Base-by-base conservation (phyloP, 345 rosid genomes). In the Populus deltoides region DNA sequence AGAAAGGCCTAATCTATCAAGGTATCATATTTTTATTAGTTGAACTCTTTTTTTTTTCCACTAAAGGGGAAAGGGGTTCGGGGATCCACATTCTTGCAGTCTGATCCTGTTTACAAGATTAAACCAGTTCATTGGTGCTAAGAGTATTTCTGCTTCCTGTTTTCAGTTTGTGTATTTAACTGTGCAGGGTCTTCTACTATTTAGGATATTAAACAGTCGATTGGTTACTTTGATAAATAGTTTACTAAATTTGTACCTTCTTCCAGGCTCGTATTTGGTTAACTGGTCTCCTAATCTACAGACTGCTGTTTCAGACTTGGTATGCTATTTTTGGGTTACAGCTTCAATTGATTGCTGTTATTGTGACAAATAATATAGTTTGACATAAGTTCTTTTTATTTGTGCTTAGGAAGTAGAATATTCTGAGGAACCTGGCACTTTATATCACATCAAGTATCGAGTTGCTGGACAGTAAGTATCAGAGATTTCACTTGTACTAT, bases 221-320 rank as follows among this genome's bases (percentile, higher is more conserved):
- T 31, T 70, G 53, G 29, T 39, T 61, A 29, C 43, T 5, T 68
- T 53, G 67, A 72, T 79, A 76, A 66, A 57, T 82, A 51, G 22
- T 70, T 77, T 45, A 74, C 31, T 73, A 77, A 66, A 29, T 71
- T 73, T 45, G 39, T 72, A 16, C 77, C 69, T 67, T 79, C 72
- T 88, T 85, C 67, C 86, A 95, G 99, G 99, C 66, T 92, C 98
- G 77, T 95, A 95, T 89, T 86, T 95, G 94, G 99, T 95, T 85
- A 95, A 95, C 86, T 95, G 99, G 99, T 95, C 99, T 66, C 99
- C 99, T 47, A 92, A 88, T 84, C 88, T 95, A 79, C 99, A 95
- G 89, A 95, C 99, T 77, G 99, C 99, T 29, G 99, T 95, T 84
- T 95, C 99, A 74, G 99, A 95, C 83, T 85, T 95, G 93, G 99